Evolutionary conservation across 139 green algal species (phyloP), one percentile per base, ranked within the genome.

Genomic region (Bryopsis sp.): DNA sequence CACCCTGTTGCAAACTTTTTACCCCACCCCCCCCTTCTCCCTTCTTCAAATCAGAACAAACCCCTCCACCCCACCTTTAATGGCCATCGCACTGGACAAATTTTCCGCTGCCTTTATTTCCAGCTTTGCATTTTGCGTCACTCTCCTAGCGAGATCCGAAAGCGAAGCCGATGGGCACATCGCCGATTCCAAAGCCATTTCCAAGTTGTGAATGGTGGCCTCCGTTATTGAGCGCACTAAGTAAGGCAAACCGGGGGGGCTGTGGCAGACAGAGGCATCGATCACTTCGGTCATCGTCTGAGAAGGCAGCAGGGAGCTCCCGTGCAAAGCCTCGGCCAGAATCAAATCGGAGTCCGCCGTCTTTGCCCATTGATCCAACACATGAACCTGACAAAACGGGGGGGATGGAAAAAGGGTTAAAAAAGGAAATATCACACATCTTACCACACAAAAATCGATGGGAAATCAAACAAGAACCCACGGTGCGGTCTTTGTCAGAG

Each of bases 281-380:
- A 82, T 46, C 39, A 75, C 76, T 38, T 85, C 75, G 38, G 65
- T 75, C 35, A 92, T 74, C 32, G 78, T 75, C 57, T 85, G 77
- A 2, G 68, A 48, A 6, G 84, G 77, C 24, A 29, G 37, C 39
- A 92, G 74, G 7, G 75, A 36, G 26, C 22, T 67, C 28, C 86
- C 86, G 7, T 76, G 70, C 66, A 93, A 76, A 1, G 81, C 78
- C 72, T 92, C 81, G 22, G 77, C 81, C 32, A 93, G 78, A 31
- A 78, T 73, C 26, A 93, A 59, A 69, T 92, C 86, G 26, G 74
- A 78, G 19, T 82, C 78, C 1, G 82, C 82, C 2, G 81, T 78
- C 15, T 67, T 58, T 2, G 73, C 72, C 87, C 86, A 93, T 39
- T 54, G 67, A 32, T 84, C 76, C 72, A 93, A 74, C 48, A 72